These are phyloP conservation scores for Lentinula raphanica DNA, from an alignment of 768 basidiomycete species.

Conservation along the genomic window DNA sequence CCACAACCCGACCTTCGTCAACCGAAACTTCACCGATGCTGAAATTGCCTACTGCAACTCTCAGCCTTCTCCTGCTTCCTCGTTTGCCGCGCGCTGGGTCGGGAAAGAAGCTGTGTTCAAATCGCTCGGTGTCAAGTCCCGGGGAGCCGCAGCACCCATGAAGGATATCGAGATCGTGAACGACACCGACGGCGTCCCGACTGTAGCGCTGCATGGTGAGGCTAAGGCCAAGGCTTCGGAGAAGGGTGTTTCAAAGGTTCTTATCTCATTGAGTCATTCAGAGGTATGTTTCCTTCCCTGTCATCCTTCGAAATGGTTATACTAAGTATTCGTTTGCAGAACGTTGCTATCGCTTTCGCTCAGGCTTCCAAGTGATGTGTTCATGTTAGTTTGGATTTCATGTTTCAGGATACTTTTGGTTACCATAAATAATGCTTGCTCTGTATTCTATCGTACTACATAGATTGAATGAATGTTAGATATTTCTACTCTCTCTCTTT, in stretches of 20 bases:
- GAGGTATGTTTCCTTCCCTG: constrained; percentile 56
- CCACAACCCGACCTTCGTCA: constrained; percentile 78
- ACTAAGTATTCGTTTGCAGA: constrained; percentile 39
- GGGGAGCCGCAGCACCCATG: constrained; percentile 92
- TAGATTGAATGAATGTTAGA: too few relatives aligned
- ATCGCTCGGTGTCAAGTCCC: constrained; percentile 81
- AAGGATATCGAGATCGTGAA: constrained; percentile 95
- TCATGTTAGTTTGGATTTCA: too few relatives aligned
- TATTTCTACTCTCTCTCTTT: too few relatives aligned
- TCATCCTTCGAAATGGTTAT: neutral
- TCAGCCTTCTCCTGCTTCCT: constrained; percentile 85
- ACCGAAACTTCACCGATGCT: constrained; percentile 88
- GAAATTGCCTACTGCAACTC: constrained; percentile 82
- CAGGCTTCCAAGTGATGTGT: constrained; percentile 51
- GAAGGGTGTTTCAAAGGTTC: constrained; percentile 68
- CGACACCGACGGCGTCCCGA: constrained; percentile 67
- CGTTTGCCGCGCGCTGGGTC: constrained; percentile 95
- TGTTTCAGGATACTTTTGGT: too few relatives aligned
- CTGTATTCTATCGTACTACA: too few relatives aligned
- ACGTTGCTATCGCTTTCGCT: constrained; percentile 83
- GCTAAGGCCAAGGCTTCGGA: constrained; percentile 66
- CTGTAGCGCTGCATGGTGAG: constrained; percentile 72
- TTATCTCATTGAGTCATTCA: constrained; percentile 89
- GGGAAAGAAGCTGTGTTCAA: constrained; percentile 99
- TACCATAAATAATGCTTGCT: too few relatives aligned